These are phyloP conservation scores for Crassisporium funariophilum DNA, from an alignment of 768 basidiomycete genomes.

Conservation along the genomic window DNA sequence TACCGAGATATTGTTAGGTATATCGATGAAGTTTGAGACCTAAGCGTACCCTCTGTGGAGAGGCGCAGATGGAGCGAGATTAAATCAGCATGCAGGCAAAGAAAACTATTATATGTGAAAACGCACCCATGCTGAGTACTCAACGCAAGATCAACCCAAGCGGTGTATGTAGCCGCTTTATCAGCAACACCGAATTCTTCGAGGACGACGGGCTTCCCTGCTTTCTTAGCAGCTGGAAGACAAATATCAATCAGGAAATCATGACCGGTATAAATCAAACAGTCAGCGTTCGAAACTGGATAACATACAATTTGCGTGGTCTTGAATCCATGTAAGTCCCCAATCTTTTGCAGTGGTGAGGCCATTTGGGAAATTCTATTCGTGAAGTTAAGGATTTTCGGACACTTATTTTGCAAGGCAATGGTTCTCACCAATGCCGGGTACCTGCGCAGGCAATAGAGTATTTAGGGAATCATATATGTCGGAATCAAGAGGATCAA, in stretches of 20 bases:
- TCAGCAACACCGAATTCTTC: slow-evolving; percentile 65
- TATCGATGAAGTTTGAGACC: too few relatives aligned
- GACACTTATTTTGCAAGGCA: background rate
- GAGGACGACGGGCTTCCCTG: slow-evolving; percentile 60
- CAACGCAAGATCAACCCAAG: slow-evolving; percentile 51
- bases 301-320: slow-evolving; percentile 47
- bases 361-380: slow-evolving; percentile 47
- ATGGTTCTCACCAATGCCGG: slow-evolving; percentile 32
- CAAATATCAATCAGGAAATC: background rate
- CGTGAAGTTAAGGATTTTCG: background rate
- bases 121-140: slow-evolving; percentile 53
- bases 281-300: background rate
- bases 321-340: slow-evolving; percentile 61
- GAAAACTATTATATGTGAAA: too few relatives aligned
- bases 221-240: slow-evolving; percentile 47
- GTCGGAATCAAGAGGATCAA: background rate
- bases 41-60: slow-evolving; percentile 30
- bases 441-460: slow-evolving; percentile 31
- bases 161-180: slow-evolving; percentile 51
- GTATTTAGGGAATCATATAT: background rate
- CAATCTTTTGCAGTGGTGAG: slow-evolving; percentile 51
- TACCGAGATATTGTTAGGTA: too few relatives aligned
- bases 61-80: background rate
- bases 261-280: too few relatives aligned
- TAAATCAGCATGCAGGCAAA: background rate